phyloP scores from a whole-genome alignment of 2,329 filamentous ascomycete genomes.

The Fusarium xylarioides region DNA sequence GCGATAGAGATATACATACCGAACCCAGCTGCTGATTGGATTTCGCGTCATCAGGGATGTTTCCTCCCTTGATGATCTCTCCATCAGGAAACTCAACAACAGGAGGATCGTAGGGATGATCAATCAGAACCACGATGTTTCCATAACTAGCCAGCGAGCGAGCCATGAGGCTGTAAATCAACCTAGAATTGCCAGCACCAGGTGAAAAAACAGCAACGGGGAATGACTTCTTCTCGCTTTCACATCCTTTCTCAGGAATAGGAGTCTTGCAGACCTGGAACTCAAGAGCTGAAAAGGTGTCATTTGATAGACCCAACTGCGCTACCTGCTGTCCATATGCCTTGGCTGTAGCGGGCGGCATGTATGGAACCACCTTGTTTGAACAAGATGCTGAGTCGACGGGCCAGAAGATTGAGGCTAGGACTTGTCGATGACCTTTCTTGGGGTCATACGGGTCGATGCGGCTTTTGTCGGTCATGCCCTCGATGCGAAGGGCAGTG shows the following conservation, averaged over 20 bases:
- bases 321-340: slow-evolving; percentile 42
- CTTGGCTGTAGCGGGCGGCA: slow-evolving; percentile 46
- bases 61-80: slow-evolving; percentile 30
- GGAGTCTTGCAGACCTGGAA: slow-evolving; percentile 37
- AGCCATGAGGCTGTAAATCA: slow-evolving; percentile 55
- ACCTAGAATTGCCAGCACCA: slow-evolving; percentile 53
- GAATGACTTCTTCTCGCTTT: slow-evolving; percentile 38
- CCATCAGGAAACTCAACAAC: slow-evolving; percentile 59
- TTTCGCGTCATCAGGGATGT: slow-evolving; percentile 13
- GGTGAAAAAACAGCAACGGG: slow-evolving; percentile 53
- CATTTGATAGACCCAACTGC: slow-evolving; percentile 43
- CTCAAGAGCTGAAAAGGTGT: slow-evolving; percentile 42
- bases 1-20: neutral
- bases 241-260: fast-evolving
- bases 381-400: slow-evolving; percentile 39
- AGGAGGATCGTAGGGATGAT: slow-evolving; percentile 57
- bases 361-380: slow-evolving; percentile 41
- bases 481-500: slow-evolving; percentile 39
- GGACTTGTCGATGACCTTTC: slow-evolving; percentile 39
- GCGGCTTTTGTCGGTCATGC: slow-evolving; percentile 45
- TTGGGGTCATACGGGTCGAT: slow-evolving; percentile 44
- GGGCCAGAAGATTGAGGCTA: slow-evolving; percentile 47
- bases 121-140: slow-evolving; percentile 57
- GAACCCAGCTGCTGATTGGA: slow-evolving; percentile 30
- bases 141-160: slow-evolving; percentile 57